Percentiles rank a stretch among this genome's conserved stretches.
These are phyloP conservation scores for Vickermania ingenoplastis DNA, from an alignment of 208 protist genomes.

Conservation along the genomic window DNA sequence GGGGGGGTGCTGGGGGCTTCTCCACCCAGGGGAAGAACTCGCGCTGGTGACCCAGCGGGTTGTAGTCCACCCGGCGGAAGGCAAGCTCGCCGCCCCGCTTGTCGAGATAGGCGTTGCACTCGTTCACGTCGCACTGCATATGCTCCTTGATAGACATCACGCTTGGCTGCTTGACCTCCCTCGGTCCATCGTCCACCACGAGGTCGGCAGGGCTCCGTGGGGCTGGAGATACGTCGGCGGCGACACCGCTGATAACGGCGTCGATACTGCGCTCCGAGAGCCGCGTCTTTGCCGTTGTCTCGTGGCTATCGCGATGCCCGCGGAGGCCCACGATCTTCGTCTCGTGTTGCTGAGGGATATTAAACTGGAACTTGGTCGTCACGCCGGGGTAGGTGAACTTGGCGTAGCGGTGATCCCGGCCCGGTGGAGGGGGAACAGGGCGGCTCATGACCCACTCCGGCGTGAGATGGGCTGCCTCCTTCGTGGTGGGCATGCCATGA, in stretches of 20 bases:
- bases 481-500: slow-evolving; percentile 67
- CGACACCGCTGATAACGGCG: not conserved
- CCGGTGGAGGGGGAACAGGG: slow-evolving; percentile 31
- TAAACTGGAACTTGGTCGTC: not conserved
- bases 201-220: not conserved
- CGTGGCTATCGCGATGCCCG: not conserved
- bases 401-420: slow-evolving; percentile 42
- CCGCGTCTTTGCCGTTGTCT: not conserved
- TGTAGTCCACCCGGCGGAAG: slow-evolving; percentile 25
- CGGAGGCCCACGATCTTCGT: not conserved
- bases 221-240: not conserved
- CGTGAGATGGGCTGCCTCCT: slow-evolving; percentile 59
- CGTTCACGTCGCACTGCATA: slow-evolving; percentile 14
- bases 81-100: slow-evolving; percentile 16
- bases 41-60: slow-evolving; percentile 46
- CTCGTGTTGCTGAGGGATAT: not conserved
- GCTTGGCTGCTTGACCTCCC: not conserved
- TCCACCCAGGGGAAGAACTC: slow-evolving; percentile 49
- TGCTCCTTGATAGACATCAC: slow-evolving; percentile 3
- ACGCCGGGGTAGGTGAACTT: not conserved
- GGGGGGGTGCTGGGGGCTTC: not conserved
- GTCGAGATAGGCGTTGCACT: slow-evolving; percentile 32
- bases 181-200: not conserved
- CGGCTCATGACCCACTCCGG: slow-evolving; percentile 46
- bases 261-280: not conserved